Percentiles rank a stretch among this genome's conserved stretches.
Conservation (phyloP, 371 early-diverging fungal genomes). For the Mortierella sp. region DNA sequence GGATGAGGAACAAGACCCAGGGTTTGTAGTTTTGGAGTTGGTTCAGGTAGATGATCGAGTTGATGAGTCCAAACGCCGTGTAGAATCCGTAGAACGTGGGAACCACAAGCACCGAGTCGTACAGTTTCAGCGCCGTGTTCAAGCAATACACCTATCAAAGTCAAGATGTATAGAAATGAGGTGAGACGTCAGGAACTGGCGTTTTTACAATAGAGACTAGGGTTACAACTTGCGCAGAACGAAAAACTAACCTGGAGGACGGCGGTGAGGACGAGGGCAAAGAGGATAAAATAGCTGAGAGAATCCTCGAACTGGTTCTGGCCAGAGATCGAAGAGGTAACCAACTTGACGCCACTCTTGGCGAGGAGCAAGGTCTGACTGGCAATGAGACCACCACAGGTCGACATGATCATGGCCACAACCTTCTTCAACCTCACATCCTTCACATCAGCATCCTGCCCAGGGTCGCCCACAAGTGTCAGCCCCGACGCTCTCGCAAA, state of each 20-base stretch:
- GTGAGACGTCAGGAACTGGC: too few relatives aligned
- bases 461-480: slow-evolving; percentile 30
- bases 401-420: slow-evolving; percentile 73
- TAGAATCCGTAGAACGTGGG: slow-evolving; percentile 81
- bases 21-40: slow-evolving; percentile 69
- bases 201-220: too few relatives aligned
- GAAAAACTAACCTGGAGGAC: slow-evolving; percentile 64
- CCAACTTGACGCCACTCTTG: slow-evolving; percentile 75
- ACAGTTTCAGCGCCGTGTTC: slow-evolving; percentile 74
- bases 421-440: slow-evolving; percentile 61
- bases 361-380: slow-evolving; percentile 76
- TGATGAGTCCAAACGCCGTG: slow-evolving; percentile 74
- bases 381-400: slow-evolving; percentile 75
- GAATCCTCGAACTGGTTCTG: slow-evolving; percentile 75
- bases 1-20: slow-evolving; percentile 70
- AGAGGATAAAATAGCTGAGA: slow-evolving; percentile 69
- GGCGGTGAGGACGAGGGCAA: slow-evolving; percentile 70
- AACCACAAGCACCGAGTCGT: slow-evolving; percentile 76
- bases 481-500: slow-evolving; percentile 24
- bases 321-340: slow-evolving; percentile 65
- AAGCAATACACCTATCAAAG: slow-evolving; percentile 72
- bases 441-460: slow-evolving; percentile 25
- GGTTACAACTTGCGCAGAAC: too few relatives aligned
- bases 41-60: slow-evolving; percentile 75
- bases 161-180: too few relatives aligned